Conservation (phyloP, 495 filamentous ascomycete species). For the Penicillium egyptiacum region DNA sequence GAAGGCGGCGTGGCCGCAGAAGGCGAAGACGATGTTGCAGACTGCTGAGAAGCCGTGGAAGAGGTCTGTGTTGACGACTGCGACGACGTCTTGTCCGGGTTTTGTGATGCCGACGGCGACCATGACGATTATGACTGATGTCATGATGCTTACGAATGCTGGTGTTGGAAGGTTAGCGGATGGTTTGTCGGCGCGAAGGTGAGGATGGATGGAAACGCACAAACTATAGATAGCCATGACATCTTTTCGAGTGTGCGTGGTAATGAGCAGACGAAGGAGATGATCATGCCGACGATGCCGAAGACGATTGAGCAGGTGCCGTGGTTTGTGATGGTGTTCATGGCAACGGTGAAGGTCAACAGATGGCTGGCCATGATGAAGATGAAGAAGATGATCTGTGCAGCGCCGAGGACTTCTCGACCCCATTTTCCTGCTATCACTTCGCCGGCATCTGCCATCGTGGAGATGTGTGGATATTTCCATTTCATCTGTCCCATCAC, state of each 20-base stretch:
- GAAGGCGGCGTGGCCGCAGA: slow-evolving; percentile 66
- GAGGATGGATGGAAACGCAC: slow-evolving; percentile 24
- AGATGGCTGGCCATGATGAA: slow-evolving; percentile 80
- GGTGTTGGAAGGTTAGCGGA: slow-evolving; percentile 35
- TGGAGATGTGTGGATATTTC: slow-evolving; percentile 66
- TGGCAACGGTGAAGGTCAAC: slow-evolving; percentile 72
- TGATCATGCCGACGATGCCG: slow-evolving; percentile 61
- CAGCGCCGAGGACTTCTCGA: slow-evolving; percentile 61
- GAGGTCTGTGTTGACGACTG: slow-evolving; percentile 34
- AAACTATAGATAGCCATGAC: slow-evolving; percentile 64
- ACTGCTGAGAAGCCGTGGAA: slow-evolving; percentile 43
- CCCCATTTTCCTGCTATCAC: slow-evolving; percentile 63
- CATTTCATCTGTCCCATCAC: slow-evolving; percentile 77
- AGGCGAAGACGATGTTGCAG: slow-evolving; percentile 51
- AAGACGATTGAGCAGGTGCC: slow-evolving; percentile 71
- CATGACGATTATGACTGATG: slow-evolving; percentile 71
- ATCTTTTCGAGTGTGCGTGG: slow-evolving; percentile 66
- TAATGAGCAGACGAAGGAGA: slow-evolving; percentile 64
- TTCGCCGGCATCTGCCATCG: slow-evolving; percentile 70
- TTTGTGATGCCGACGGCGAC: slow-evolving; percentile 57
- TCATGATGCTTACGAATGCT: slow-evolving; percentile 66
- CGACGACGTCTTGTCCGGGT: slow-evolving; percentile 27
- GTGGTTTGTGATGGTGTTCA: slow-evolving; percentile 66
- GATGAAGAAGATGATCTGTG: slow-evolving; percentile 65
- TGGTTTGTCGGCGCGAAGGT: not conserved